Evolutionary conservation across 306 rosid species (phyloP).

Genomic region (Calophaca sinica): DNA sequence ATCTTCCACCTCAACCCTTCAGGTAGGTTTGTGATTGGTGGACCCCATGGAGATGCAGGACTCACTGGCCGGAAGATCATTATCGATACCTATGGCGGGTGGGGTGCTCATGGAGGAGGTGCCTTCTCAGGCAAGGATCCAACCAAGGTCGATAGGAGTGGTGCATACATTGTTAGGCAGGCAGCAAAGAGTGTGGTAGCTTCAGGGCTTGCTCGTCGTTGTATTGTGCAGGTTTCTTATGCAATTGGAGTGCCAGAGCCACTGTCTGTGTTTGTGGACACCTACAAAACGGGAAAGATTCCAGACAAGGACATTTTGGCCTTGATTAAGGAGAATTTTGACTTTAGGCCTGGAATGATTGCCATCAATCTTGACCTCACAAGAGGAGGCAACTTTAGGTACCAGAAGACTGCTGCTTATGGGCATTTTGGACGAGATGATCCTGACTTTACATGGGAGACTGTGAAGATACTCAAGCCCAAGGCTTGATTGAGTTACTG

Average conservation of each 20-base stretch:
- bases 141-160: constrained; percentile 85
- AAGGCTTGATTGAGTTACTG: constrained; percentile 63
- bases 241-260: constrained; percentile 88
- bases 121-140: constrained; percentile 89
- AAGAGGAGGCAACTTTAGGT: constrained; percentile 81
- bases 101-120: constrained; percentile 96
- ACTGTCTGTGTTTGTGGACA: constrained; percentile 71
- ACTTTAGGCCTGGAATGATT: constrained; percentile 85
- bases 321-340: constrained; percentile 72
- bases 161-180: constrained; percentile 79
- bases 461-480: constrained; percentile 71
- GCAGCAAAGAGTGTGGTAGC: constrained; percentile 87
- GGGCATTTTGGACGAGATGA: constrained; percentile 86
- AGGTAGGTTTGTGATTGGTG: constrained; percentile 82
- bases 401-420: constrained; percentile 83
- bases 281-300: constrained; percentile 73
- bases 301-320: constrained; percentile 67
- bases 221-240: constrained; percentile 84
- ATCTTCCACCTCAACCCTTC: constrained; percentile 85
- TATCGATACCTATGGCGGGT: constrained; percentile 81
- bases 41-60: constrained; percentile 89
- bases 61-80: constrained; percentile 87
- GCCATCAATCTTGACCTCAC: constrained; percentile 72
- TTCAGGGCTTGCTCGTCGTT: constrained; percentile 79
- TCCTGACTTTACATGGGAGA: constrained; percentile 86